Evolutionary conservation across 805 yeast species (phyloP).

Genomic region (Saccharomyces paradoxus): DNA sequence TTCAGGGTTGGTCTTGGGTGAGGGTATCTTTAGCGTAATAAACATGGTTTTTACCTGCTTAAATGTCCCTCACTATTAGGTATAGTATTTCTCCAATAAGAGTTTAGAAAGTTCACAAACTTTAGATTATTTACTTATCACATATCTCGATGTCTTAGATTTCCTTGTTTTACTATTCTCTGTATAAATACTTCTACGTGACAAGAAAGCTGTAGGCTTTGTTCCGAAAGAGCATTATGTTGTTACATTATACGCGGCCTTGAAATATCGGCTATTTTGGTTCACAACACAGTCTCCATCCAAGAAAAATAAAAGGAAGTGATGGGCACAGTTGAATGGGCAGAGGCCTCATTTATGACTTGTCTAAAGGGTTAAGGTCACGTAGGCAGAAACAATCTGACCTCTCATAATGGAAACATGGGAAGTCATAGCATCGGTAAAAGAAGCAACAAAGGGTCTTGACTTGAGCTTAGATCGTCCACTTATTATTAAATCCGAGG

Average conservation of each 20-base stretch:
- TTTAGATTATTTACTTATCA: not conserved
- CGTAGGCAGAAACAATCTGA: not conserved
- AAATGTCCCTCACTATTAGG: conserved; percentile 48
- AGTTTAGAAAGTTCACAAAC: not conserved
- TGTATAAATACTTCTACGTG: conserved; percentile 3
- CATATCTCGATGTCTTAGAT: not conserved
- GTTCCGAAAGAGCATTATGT: not conserved
- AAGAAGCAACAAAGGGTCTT: not conserved
- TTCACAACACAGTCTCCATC: not conserved
- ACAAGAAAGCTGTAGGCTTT: not conserved
- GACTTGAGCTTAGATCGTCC: not conserved
- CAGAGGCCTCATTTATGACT: not conserved
- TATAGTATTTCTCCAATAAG: not conserved
- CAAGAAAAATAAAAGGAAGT: not conserved
- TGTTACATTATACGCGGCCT: not conserved
- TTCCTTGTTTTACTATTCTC: not conserved
- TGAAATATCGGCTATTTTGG: not conserved
- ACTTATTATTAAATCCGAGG: not conserved
- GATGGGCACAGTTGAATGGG: not conserved
- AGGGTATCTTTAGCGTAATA: conserved; percentile 78
- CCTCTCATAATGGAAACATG: not conserved
- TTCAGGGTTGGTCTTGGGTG: conserved; percentile 89
- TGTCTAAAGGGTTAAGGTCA: not conserved
- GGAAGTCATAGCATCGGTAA: not conserved
- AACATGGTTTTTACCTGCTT: conserved; percentile 71